A percentile compares a stretch with the other conserved stretches of the same genome.
These are phyloP conservation scores for Trichoderma arundinaceum DNA, from an alignment of 2,329 filamentous ascomycete species.

Conservation along the genomic window DNA sequence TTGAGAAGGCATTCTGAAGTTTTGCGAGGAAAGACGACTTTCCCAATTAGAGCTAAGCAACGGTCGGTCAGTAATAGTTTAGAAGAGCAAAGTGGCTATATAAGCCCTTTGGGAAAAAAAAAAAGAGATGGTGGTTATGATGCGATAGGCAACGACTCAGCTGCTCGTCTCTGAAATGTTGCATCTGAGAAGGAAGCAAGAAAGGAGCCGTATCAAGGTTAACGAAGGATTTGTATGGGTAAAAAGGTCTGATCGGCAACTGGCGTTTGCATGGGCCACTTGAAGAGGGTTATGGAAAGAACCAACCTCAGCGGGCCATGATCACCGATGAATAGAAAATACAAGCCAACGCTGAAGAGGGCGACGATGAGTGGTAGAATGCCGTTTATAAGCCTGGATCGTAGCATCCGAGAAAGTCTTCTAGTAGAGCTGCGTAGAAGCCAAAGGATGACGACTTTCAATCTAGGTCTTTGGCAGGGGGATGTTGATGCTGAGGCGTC, in stretches of 20 bases:
- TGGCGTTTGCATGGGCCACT: background rate
- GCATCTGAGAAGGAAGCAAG: too few relatives aligned
- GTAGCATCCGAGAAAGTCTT: slow-evolving; percentile 2
- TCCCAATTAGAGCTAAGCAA: slow-evolving; percentile 33
- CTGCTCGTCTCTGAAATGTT: too few relatives aligned
- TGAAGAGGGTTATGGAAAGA: slow-evolving; percentile 2
- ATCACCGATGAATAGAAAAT: slow-evolving; percentile 5
- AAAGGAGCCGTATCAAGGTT: background rate
- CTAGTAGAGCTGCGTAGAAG: background rate
- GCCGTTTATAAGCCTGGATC: slow-evolving; percentile 1
- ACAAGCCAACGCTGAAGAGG: slow-evolving; percentile 9
- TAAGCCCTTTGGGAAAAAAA: background rate
- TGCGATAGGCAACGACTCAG: too few relatives aligned
- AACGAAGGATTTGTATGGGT: too few relatives aligned
- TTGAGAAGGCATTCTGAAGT: slow-evolving; percentile 58
- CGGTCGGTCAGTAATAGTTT: slow-evolving; percentile 29
- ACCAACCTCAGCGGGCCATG: slow-evolving; percentile 27
- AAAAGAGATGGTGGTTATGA: too few relatives aligned
- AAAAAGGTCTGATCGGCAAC: background rate
- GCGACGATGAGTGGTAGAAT: slow-evolving; percentile 16
- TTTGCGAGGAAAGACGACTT: background rate
- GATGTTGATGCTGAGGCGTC: background rate
- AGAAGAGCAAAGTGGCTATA: background rate
- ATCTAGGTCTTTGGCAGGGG: background rate
- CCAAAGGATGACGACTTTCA: background rate